Percentiles rank a stretch among this genome's conserved stretches.
These are phyloP conservation scores for Volvox carteri DNA, from an alignment of 163 green algal genomes.

Conservation along the genomic window DNA sequence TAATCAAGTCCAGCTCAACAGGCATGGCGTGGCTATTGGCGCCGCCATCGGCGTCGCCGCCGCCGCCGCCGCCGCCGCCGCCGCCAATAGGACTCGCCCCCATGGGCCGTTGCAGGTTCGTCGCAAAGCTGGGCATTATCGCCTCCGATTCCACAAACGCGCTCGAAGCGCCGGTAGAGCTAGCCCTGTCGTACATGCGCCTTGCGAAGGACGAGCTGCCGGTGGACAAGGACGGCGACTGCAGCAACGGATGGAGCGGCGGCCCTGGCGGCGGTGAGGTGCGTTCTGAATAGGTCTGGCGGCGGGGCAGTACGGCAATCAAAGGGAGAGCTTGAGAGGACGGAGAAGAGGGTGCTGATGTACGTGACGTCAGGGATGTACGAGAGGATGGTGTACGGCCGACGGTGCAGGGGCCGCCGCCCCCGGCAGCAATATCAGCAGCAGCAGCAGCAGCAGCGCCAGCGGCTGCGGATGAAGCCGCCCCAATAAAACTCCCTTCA, in stretches of 20 bases:
- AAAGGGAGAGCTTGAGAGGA: neutral
- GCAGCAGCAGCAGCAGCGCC: no score
- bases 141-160: neutral
- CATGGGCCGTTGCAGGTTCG: neutral
- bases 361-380: neutral
- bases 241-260: neutral
- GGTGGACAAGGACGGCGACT: neutral
- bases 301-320: neutral
- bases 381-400: neutral
- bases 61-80: neutral
- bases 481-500: neutral
- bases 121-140: constrained; percentile 15
- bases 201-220: neutral
- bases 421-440: no score
- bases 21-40: neutral
- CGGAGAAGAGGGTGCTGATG: neutral
- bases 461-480: neutral
- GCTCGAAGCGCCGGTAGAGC: neutral
- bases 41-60: neutral
- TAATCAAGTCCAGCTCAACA: neutral
- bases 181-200: neutral
- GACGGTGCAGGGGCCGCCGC: no score
- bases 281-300: neutral
- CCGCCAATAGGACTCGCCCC: neutral
- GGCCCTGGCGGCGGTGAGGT: neutral